Evolutionary conservation across 768 basidiomycete species (phyloP), one percentile per base, ranked within the genome.

Genomic region (Auriculariales sp.): DNA sequence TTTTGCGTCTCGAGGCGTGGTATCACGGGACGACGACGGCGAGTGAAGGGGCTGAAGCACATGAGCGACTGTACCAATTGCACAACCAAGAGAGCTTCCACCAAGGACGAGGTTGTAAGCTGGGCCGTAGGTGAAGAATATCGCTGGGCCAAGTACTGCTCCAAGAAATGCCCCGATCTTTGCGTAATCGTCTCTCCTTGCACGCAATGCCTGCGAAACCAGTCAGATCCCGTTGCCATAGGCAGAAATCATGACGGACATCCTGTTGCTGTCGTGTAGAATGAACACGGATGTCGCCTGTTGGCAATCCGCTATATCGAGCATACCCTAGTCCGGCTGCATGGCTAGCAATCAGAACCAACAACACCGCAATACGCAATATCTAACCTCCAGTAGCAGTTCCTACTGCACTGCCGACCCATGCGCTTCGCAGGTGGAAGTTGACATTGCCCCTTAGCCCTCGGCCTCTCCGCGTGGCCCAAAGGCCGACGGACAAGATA

Each of bases 111-210:
- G 17, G 39, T 44, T 19, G 6, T 11, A 44, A 11, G 39, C 39
- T 7, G 22, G 39, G 5, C 19, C 39, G 22, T 44, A 44, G 15
- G 74, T 86, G 83, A 83, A 89, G 46, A 88, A 68, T 27, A 87
- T 48, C 2, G 83, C 81, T 3, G 87, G 81, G 3, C 72, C 74
- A 2, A 88, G 59, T 12, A 82, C 72, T 14, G 74, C 75, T 50
- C 71, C 73, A 19, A 90, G 62, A 44, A 88, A 57, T 17, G 71
- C 71, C 24, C 87, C 87, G 42, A 89, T 83, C 2, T 77, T 85
- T 19, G 83, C 72, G 58, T 85, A 79, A 60, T 89, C 87, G 49
- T 86, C 78, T 44, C 72, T 70, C 54, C 84, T 69, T 48, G 84
- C 62, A 19, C 74, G 70, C 34, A 68, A 65, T 12, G 70, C 73